Conservation (phyloP, 495 filamentous ascomycete species). For the Penicillium manginii region DNA sequence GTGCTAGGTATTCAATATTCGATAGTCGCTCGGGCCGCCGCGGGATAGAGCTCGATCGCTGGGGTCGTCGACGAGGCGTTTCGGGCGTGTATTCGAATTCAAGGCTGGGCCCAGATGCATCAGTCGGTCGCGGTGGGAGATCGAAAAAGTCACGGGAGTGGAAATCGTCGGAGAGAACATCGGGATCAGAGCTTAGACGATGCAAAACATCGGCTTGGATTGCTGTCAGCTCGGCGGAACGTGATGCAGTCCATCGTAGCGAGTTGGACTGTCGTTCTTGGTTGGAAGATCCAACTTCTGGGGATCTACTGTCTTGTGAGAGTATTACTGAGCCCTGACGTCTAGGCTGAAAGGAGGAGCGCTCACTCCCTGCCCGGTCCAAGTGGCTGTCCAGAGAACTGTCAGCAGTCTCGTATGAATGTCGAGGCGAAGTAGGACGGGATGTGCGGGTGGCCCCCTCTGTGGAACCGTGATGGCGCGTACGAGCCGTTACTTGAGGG, state of each 20-base stretch:
- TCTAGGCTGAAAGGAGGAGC: conserved; percentile 41
- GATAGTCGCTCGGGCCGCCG: conserved; percentile 33
- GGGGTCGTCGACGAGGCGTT: conserved; percentile 29
- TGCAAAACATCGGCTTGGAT: conserved; percentile 22
- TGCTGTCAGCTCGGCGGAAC: conserved; percentile 33
- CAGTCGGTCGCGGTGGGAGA: conserved; percentile 13
- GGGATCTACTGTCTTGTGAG: conserved; percentile 37
- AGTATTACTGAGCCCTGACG: conserved; percentile 51
- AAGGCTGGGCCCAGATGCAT: conserved; percentile 22
- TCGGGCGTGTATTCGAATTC: conserved; percentile 19
- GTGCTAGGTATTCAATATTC: conserved; percentile 2
- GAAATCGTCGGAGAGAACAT: conserved; percentile 12
- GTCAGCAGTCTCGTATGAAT: conserved; percentile 29
- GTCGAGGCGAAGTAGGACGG: conserved; percentile 42
- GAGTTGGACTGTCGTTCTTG: conserved; percentile 41
- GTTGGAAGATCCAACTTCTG: conserved; percentile 25
- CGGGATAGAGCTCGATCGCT: conserved; percentile 40
- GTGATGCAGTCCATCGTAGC: conserved; percentile 45
- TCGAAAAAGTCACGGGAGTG: not conserved
- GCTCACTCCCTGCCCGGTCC: conserved; percentile 30
- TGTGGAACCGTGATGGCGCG: conserved; percentile 39
- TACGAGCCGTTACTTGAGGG: conserved; percentile 35
- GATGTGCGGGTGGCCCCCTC: conserved; percentile 46
- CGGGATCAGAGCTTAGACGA: conserved; percentile 21
- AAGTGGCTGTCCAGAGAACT: conserved; percentile 35